Base-by-base conservation (phyloP, 257 asterid species). In the Eustoma russellianum region DNA sequence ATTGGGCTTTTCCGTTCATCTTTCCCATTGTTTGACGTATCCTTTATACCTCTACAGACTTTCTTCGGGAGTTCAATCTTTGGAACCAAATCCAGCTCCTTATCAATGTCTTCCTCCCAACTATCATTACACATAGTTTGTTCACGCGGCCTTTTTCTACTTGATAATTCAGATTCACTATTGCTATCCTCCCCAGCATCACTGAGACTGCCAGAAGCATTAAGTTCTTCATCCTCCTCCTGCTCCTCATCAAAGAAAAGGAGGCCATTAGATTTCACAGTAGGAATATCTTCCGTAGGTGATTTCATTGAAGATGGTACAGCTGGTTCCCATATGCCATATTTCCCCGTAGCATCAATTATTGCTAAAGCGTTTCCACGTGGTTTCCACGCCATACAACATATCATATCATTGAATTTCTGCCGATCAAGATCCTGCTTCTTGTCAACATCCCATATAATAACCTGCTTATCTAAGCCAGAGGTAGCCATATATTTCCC, bases 401-500 rank as follows among this genome's bases (percentile, higher is more conserved):
- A 72, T 71, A 92, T 73, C 76, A 73, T 71, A 56, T 83, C 83
- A 30, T 73, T 76, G 57, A 92, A 88, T 59, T 83, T 92, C 73
- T 92, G 99, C 74, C 95, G 76, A 40, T 85, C 97, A 58, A 92
- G 79, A 59, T 92, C 99, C 67, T 70, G 95, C 70, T 81, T 92
- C 81, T 83, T 81, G 43, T 77, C 88, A 52, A 85, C 94, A 76
- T 92, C 95, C 99, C 99, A 92, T 49, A 92, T 71, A 60, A 92
- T 76, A 60, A 92, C 72, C 77, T 88, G 97, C 50, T 41, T 79
- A 68, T 92, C 99, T 56, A 85, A 64, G 55, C 91, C 89, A 79
- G 97, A 83, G 28, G 97, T 85, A 41, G 99, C 99, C 81, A 92
- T 80, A 65, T 92, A 92, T 70, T 82, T 88, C 35, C 99, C 99